These are phyloP conservation scores for Neurospora sp. DNA, from an alignment of 495 filamentous ascomycete genomes.

Conservation along the genomic window DNA sequence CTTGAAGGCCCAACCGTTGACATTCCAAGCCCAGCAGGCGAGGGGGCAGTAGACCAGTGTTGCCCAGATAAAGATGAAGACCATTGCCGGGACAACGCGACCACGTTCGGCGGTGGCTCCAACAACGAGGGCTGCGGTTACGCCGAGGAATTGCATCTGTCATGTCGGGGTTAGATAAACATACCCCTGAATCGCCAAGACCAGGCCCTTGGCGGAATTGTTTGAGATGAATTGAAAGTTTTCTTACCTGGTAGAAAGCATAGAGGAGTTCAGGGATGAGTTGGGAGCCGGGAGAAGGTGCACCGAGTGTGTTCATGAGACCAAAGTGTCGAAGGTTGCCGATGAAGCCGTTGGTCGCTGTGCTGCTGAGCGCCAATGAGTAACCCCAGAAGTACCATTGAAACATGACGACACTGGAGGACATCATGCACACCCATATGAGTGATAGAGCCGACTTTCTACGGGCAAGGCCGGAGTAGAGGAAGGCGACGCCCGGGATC, in stretches of 20 bases:
- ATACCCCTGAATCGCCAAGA: not conserved
- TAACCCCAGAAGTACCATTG: constrained; percentile 99
- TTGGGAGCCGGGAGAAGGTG: constrained; percentile 69
- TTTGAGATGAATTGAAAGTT: not conserved
- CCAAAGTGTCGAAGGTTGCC: constrained; percentile 82
- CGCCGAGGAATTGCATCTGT: constrained; percentile 92
- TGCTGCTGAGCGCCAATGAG: constrained; percentile 78
- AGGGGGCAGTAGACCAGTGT: constrained; percentile 96
- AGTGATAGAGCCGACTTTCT: constrained; percentile 91
- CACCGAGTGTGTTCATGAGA: constrained; percentile 64
- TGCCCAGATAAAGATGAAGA: constrained; percentile 93
- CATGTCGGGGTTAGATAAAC: constrained; percentile 3
- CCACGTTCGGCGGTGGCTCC: constrained; percentile 90
- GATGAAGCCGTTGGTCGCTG: constrained; percentile 73
- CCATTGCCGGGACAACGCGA: constrained; percentile 86
- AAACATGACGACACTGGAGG: constrained; percentile 79
- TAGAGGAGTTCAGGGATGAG: constrained; percentile 85
- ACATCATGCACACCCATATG: constrained; percentile 91
- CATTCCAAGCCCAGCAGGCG: constrained; percentile 92
- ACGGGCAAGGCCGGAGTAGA: constrained; percentile 96
- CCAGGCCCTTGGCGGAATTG: not conserved
- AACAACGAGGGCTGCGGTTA: constrained; percentile 86
- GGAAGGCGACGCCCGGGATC: constrained; percentile 92
- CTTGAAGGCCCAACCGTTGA: constrained; percentile 84
- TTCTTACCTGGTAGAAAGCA: constrained; percentile 67